Evolutionary conservation across 768 basidiomycete species (phyloP), one percentile per base, ranked within the genome.

Genomic region (Gymnopilus junonius): DNA sequence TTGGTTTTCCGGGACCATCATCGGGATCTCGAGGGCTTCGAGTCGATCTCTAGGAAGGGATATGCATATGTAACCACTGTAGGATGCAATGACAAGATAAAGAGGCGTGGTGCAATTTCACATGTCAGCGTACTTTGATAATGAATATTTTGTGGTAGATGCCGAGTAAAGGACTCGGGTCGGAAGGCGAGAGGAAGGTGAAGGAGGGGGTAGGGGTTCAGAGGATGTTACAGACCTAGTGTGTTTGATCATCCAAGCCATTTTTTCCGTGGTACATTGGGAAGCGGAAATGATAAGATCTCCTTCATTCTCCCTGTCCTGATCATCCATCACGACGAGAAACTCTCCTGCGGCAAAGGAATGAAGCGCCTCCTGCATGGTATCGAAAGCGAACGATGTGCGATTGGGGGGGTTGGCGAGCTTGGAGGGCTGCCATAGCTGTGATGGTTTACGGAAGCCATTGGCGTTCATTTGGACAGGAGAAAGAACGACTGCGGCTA

Each of bases 171-270:
- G 40, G 39, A 51, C 48, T 63, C 59, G 59, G 53, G 61, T 27
- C 55, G 27, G 29, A 21, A 50, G 34, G 21, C n/a, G 32, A 21
- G 55, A 54, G 35, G 59, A 21, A 31, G 21, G 20, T 10, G 25
- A 40, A 35, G 39, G 8, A 21, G 12, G 27, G n/a, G 46, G 62
- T n/a, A 60, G 43, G 29, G 21, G 34, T 35, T 59, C 42, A 57
- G 57, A 51, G 35, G 10, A 58, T 20, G 15, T 31, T 43, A 75
- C 86, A 62, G 55, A 96, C 97, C 95, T 97, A 0, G 95, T 94
- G 74, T 96, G 90, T 72, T 92, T 91, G 74, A 99, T 95, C 86
- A 99, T 92, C 94, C 94, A 99, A 0, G 97, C 97, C 97, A 99
- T 99, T 72, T 95, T 93, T 76, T 98, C 93, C 1, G 94, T 93